Conservation (phyloP, 1,284 basidiomycete species). For the Cryptococcus sp. region DNA sequence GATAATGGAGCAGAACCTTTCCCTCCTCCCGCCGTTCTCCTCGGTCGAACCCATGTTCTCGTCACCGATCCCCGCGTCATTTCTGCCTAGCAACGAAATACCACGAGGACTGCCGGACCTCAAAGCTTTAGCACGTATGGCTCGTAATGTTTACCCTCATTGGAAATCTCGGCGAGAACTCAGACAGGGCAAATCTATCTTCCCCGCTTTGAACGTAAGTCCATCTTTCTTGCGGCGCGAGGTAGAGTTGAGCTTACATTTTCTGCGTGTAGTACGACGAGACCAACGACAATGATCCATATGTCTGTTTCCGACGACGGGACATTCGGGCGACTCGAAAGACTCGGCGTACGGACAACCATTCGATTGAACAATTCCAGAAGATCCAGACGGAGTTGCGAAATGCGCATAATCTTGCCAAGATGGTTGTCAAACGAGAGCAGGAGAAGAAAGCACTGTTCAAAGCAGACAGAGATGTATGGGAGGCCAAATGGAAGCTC, state of each 20-base stretch:
- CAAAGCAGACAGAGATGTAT: slow-evolving; percentile 66
- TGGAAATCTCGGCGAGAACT: slow-evolving; percentile 77
- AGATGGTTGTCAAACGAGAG: slow-evolving; percentile 71
- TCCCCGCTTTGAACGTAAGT: slow-evolving; percentile 75
- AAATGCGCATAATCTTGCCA: slow-evolving; percentile 71
- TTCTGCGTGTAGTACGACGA: slow-evolving; percentile 72
- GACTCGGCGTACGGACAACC: slow-evolving; percentile 85
- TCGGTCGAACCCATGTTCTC: slow-evolving; percentile 76
- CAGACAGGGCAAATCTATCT: slow-evolving; percentile 73
- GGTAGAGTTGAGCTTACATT: slow-evolving; percentile 5
- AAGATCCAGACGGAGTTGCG: slow-evolving; percentile 77
- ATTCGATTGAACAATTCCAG: slow-evolving; percentile 81
- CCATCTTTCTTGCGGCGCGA: slow-evolving; percentile 33
- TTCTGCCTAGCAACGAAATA: slow-evolving; percentile 65
- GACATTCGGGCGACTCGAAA: slow-evolving; percentile 94
- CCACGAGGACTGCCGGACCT: slow-evolving; percentile 66
- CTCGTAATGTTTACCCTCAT: slow-evolving; percentile 71
- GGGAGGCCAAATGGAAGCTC: slow-evolving; percentile 75
- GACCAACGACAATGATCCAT: slow-evolving; percentile 91
- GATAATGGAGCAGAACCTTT: slow-evolving; percentile 50
- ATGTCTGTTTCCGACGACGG: slow-evolving; percentile 95
- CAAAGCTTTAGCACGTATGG: slow-evolving; percentile 63
- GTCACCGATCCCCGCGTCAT: slow-evolving; percentile 60
- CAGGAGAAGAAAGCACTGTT: slow-evolving; percentile 68
- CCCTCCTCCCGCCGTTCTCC: slow-evolving; percentile 68